Evolutionary conservation across 2,329 filamentous ascomycete species (phyloP).

Genomic region (Botrytis tulipae): DNA sequence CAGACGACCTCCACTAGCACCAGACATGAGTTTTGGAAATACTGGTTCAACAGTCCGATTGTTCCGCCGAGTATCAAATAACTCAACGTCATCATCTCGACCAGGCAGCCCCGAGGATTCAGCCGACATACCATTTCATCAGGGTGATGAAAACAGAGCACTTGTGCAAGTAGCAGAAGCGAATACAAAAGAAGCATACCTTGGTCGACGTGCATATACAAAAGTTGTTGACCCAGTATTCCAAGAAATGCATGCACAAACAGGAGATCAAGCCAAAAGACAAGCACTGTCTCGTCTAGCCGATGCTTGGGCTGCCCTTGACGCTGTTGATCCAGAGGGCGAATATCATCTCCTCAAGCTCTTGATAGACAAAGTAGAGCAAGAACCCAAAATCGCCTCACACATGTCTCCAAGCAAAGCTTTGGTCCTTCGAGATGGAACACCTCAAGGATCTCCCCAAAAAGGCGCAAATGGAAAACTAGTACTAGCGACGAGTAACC

Average conservation of each 20-base stretch:
- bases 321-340: slow-evolving; percentile 86
- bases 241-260: slow-evolving; percentile 84
- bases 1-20: slow-evolving; percentile 72
- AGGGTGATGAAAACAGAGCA: slow-evolving; percentile 61
- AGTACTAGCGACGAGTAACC: slow-evolving; percentile 76
- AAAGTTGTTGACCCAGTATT: slow-evolving; percentile 81
- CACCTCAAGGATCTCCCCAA: slow-evolving; percentile 50
- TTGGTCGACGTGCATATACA: slow-evolving; percentile 78
- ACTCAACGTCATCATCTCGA: slow-evolving; percentile 40
- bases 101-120: slow-evolving; percentile 32
- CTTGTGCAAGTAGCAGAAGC: slow-evolving; percentile 50
- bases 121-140: slow-evolving; percentile 31
- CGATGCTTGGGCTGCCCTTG: slow-evolving; percentile 80
- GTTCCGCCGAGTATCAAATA: slow-evolving; percentile 83
- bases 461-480: slow-evolving; percentile 53
- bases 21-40: slow-evolving; percentile 93
- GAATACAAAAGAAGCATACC: slow-evolving; percentile 74
- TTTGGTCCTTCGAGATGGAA: slow-evolving; percentile 53
- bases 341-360: slow-evolving; percentile 80
- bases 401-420: slow-evolving; percentile 36
- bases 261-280: slow-evolving; percentile 64
- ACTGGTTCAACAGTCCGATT: slow-evolving; percentile 87
- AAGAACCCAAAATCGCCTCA: slow-evolving; percentile 62
- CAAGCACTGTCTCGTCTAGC: slow-evolving; percentile 81
- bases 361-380: slow-evolving; percentile 70